A percentile compares a stretch with the other conserved stretches of the same genome.
These are phyloP conservation scores for Nosema bombycis DNA, from an alignment of 371 early-diverging fungal genomes.

Conservation along the genomic window DNA sequence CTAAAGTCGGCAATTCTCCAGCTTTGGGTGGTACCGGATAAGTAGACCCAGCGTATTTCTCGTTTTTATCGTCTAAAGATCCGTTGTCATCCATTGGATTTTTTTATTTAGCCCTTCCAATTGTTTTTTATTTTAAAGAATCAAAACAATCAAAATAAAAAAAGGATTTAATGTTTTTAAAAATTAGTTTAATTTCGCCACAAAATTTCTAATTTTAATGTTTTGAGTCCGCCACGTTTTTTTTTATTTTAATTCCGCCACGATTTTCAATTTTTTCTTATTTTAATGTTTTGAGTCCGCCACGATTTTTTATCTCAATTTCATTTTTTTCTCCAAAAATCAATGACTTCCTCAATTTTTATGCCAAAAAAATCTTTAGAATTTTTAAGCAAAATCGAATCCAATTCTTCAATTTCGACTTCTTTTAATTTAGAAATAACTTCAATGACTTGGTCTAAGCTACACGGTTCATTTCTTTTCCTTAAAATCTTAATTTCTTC, in stretches of 20 bases:
- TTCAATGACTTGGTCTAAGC: constrained; percentile 55
- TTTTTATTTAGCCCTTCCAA: constrained; percentile 4
- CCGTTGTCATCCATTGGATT: background rate
- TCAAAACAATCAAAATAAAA: background rate
- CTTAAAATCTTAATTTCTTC: constrained; percentile 29
- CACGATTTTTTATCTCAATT: no score
- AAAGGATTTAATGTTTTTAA: background rate
- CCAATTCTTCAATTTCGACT: constrained; percentile 28
- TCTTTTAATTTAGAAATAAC: constrained; percentile 56
- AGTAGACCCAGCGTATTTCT: constrained; percentile 18
- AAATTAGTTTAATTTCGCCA: background rate
- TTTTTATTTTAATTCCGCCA: background rate
- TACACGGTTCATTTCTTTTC: constrained; percentile 61
- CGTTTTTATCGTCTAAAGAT: background rate
- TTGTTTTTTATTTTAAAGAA: background rate
- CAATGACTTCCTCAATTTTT: background rate
- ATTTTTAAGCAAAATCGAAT: constrained; percentile 27
- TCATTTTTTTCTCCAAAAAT: no score
- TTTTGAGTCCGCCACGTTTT: background rate
- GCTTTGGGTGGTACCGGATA: constrained; percentile 23
- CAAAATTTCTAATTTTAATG: background rate
- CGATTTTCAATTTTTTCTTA: background rate
- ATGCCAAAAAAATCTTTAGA: constrained; percentile 45
- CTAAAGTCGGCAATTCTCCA: background rate
- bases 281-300: background rate